Conservation (phyloP, 768 basidiomycete genomes). For the Boletus bicolor region DNA sequence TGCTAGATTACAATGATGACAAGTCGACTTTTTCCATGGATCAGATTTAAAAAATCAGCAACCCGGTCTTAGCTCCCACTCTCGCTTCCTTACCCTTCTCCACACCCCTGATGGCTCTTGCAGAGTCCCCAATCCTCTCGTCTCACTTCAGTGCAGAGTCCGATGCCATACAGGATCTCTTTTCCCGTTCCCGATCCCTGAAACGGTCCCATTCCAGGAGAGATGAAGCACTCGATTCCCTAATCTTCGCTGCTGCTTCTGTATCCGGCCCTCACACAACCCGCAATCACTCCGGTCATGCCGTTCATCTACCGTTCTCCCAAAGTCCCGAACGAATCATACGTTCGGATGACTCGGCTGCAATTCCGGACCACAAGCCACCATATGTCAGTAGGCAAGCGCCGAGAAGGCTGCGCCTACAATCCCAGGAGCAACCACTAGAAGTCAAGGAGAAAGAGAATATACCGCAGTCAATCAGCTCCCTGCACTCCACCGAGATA, state of each 20-base stretch:
- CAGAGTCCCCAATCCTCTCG: slow-evolving; percentile 28
- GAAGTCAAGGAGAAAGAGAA: slow-evolving; percentile 49
- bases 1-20: neutral
- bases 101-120: slow-evolving; percentile 22
- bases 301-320: slow-evolving; percentile 55
- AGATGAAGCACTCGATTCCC: slow-evolving; percentile 74
- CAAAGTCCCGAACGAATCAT: slow-evolving; percentile 46
- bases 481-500: slow-evolving; percentile 31
- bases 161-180: slow-evolving; percentile 64
- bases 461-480: slow-evolving; percentile 28
- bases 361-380: slow-evolving; percentile 42
- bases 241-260: slow-evolving; percentile 73
- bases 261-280: slow-evolving; percentile 77
- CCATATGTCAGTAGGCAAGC: slow-evolving; percentile 74
- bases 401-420: slow-evolving; percentile 61
- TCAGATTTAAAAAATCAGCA: slow-evolving; percentile 8
- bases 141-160: slow-evolving; percentile 33
- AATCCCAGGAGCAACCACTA: slow-evolving; percentile 27
- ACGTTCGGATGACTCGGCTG: slow-evolving; percentile 41
- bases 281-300: slow-evolving; percentile 83
- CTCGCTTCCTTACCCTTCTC: neutral
- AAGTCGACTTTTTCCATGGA: neutral
- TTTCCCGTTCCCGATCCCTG: slow-evolving; percentile 51
- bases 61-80: neutral
- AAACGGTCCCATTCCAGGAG: slow-evolving; percentile 46